A percentile compares a stretch with the other conserved stretches of the same genome.
Conservation (phyloP, 495 filamentous ascomycete species). For the Trichoderma gamsii region DNA sequence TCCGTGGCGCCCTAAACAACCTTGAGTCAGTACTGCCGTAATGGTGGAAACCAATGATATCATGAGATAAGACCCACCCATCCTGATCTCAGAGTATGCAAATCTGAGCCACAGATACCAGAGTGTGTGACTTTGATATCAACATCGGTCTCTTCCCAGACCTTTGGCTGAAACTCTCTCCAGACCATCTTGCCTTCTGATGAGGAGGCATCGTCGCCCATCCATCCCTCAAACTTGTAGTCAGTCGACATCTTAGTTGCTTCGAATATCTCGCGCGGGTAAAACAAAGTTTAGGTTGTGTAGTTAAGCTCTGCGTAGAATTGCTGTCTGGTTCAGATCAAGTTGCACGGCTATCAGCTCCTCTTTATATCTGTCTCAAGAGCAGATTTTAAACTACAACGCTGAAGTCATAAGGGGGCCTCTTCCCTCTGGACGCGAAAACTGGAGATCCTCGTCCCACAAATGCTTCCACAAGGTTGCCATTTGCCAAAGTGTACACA, state of each 20-base stretch:
- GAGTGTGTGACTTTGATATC: constrained; percentile 76
- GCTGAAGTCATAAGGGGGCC: too few species aligned
- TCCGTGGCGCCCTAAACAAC: constrained; percentile 44
- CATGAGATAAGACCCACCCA: constrained; percentile 43
- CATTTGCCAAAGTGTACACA: too few species aligned
- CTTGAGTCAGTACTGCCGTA: background rate
- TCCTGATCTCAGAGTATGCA: constrained; percentile 69
- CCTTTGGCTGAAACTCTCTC: constrained; percentile 69
- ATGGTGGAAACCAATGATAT: background rate
- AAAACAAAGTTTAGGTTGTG: background rate
- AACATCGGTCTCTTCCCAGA: constrained; percentile 70
- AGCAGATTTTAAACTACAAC: too few species aligned
- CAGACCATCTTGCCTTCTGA: constrained; percentile 66
- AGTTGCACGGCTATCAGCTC: too few species aligned
- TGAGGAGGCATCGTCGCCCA: constrained; percentile 55
- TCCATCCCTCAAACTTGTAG: constrained; percentile 71
- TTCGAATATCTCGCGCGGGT: background rate
- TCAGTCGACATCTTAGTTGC: constrained; percentile 20
- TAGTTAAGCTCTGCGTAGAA: background rate
- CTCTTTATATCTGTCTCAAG: too few species aligned
- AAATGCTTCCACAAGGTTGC: too few species aligned
- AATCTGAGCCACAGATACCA: constrained; percentile 74
- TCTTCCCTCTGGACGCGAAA: too few species aligned
- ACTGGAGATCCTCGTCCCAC: too few species aligned
- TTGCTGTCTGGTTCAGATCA: background rate